Base-by-base conservation (phyloP, 1,139 yeast genomes). In the Blastobotrys raffinosifermentans region DNA sequence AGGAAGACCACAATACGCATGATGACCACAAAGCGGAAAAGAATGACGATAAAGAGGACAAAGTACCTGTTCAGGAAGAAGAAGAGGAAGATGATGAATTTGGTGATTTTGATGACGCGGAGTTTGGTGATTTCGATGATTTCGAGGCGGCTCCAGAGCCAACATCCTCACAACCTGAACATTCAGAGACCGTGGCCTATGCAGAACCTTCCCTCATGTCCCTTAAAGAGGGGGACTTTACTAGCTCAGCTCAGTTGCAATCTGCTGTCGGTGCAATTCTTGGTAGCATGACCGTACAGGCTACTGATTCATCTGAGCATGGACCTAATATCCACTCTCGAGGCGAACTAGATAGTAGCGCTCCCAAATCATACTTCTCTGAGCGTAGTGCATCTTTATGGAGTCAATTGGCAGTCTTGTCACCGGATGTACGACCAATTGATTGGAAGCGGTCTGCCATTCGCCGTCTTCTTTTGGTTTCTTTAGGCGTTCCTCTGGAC, bases 371-470 rank as follows among this genome's bases (percentile, higher is more conserved):
- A 13, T 54, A 53, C 32, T 54, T 54, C 35, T 47, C 53, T 6
- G 54, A 50, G 17, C 45, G 59, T 4, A 57, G 62, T 42, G 50
- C 50, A 26, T 49, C 57, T n/a, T 48, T 60, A 17, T 61, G 65
- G 66, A 53, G 54, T 34, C 61, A 58, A 35, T 47, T 60, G 19
- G 55, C 60, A 17, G 53, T 48, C 7, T 45, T 45, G 2, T 39
- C 51, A 7, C 53, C 53, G 2, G 48, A 49, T 18, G 39, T 41
- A 6, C 50, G 43, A 29, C 57, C 48, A 6, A 43, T 46, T n/a
- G 76, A 73, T 48, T 80, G 86, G 86, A 65, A 66, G 23, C 66
- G 67, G 39, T 75, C 76, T 61, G 68, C 73, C 22, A 67, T 77
- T 19, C 70, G 85, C 29, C 73, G 77, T 47, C 68, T 70, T 45